Evolutionary conservation across 2,329 filamentous ascomycete genomes (phyloP).

Genomic region (Hypocrella siamensis): DNA sequence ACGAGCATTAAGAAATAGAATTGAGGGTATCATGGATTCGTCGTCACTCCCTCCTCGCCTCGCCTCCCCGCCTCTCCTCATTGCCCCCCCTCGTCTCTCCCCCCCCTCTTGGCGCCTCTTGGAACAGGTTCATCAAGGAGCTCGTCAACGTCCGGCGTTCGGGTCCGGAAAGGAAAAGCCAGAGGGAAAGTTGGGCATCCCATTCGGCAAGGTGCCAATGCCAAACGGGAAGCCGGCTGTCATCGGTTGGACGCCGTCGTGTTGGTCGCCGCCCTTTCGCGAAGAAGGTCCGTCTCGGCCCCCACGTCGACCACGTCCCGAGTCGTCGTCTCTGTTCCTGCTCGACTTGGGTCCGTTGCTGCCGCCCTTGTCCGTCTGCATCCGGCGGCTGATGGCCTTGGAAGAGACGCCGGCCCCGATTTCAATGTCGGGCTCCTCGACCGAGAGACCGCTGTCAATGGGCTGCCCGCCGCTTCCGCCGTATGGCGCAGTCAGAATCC

Average conservation of each 20-base stretch:
- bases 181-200: slow-evolving; percentile 25
- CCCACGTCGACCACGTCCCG: slow-evolving; percentile 13
- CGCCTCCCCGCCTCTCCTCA: neutral
- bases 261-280: slow-evolving; percentile 8
- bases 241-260: slow-evolving; percentile 8
- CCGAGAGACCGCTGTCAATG: slow-evolving; percentile 70
- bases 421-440: slow-evolving; percentile 97
- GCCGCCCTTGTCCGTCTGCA: slow-evolving; percentile 53
- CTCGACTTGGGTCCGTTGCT: slow-evolving; percentile 49
- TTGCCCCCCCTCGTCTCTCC: neutral
- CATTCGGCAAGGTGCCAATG: slow-evolving; percentile 23
- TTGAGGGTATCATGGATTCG: too few relatives aligned
- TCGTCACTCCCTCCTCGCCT: too few relatives aligned
- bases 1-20: too few relatives aligned
- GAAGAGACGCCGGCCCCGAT: slow-evolving; percentile 95
- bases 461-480: slow-evolving; percentile 76
- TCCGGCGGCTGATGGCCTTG: slow-evolving; percentile 61
- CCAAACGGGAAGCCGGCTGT: slow-evolving; percentile 20
- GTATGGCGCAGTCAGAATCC: slow-evolving; percentile 87
- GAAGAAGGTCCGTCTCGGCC: slow-evolving; percentile 5
- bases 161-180: slow-evolving; percentile 24
- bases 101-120: slow-evolving; percentile 5
- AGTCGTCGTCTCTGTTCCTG: slow-evolving; percentile 24
- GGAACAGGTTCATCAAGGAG: too few relatives aligned
- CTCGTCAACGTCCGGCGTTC: slow-evolving; percentile 5